phyloP scores from a whole-genome alignment of 345 rosid species.

The Populus nigra region DNA sequence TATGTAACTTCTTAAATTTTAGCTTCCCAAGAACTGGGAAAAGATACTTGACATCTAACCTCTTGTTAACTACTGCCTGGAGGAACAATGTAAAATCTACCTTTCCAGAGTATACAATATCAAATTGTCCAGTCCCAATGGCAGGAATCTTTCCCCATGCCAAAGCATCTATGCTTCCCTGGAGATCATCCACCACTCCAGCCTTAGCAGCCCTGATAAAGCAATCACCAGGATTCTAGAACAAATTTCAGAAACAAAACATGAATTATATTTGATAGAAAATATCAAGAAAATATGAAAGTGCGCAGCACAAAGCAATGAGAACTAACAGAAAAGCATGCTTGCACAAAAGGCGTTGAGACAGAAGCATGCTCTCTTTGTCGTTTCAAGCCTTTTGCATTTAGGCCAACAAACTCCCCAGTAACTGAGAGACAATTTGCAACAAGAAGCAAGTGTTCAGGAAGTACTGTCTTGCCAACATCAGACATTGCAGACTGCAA shows the following conservation, averaged over 20 bases:
- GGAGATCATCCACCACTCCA: constrained; percentile 59
- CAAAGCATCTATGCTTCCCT: constrained; percentile 75
- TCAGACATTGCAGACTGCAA: constrained; percentile 77
- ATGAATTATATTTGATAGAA: not conserved
- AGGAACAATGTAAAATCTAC: constrained; percentile 36
- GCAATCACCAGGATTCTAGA: constrained; percentile 76
- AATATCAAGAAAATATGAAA: constrained; percentile 4
- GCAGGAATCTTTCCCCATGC: constrained; percentile 82
- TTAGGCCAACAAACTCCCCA: constrained; percentile 88
- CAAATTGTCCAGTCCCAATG: constrained; percentile 75
- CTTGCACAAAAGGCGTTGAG: constrained; percentile 77
- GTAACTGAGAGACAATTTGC: constrained; percentile 69
- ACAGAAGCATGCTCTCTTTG: constrained; percentile 63
- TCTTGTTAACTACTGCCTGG: not conserved
- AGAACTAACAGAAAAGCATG: constrained; percentile 81
- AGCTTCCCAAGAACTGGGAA: not conserved
- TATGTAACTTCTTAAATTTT: not conserved
- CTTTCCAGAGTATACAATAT: constrained; percentile 58
- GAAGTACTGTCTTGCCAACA: constrained; percentile 66
- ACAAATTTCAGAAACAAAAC: constrained; percentile 11
- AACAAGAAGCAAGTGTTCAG: constrained; percentile 61
- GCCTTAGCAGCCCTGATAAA: constrained; percentile 86
- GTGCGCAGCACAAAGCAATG: not conserved
- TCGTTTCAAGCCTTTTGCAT: constrained; percentile 60
- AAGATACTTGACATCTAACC: not conserved